phyloP scores from a whole-genome alignment of 495 filamentous ascomycete species.

The Recurvomyces mirabilis region DNA sequence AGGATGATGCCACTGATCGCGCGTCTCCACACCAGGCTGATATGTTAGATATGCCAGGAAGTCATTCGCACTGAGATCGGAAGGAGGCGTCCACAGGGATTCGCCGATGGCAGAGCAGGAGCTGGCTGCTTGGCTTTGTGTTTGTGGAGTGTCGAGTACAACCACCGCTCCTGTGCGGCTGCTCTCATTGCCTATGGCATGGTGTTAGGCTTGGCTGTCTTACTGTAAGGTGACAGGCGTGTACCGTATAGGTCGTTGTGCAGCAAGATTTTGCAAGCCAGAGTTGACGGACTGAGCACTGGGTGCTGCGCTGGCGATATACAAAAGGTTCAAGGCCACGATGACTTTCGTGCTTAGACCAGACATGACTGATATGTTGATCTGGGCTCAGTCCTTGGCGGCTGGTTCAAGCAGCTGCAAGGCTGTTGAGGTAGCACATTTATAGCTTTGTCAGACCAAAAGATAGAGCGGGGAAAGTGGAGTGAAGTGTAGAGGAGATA shows the following conservation, averaged over 20 bases:
- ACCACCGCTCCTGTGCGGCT: background rate
- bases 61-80: background rate
- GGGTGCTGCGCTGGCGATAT: background rate
- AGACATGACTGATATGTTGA: no score
- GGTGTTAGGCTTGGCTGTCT: background rate
- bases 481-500: no score
- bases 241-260: slow-evolving; percentile 3
- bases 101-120: slow-evolving; percentile 2
- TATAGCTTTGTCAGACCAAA: no score
- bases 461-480: no score
- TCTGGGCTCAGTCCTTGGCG: no score
- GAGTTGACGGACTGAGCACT: background rate
- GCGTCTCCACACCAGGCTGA: background rate
- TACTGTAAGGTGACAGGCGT: background rate
- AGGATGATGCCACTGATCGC: no score
- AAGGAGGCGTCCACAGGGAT: background rate
- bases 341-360: no score
- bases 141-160: background rate
- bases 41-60: slow-evolving; percentile 1
- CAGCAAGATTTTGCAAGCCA: slow-evolving; percentile 1
- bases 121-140: background rate
- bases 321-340: no score
- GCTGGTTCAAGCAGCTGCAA: no score
- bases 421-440: no score
- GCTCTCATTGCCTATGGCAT: background rate